Conservation (phyloP, 2,329 filamentous ascomycete genomes). For the Trichophyton mentagrophytes region DNA sequence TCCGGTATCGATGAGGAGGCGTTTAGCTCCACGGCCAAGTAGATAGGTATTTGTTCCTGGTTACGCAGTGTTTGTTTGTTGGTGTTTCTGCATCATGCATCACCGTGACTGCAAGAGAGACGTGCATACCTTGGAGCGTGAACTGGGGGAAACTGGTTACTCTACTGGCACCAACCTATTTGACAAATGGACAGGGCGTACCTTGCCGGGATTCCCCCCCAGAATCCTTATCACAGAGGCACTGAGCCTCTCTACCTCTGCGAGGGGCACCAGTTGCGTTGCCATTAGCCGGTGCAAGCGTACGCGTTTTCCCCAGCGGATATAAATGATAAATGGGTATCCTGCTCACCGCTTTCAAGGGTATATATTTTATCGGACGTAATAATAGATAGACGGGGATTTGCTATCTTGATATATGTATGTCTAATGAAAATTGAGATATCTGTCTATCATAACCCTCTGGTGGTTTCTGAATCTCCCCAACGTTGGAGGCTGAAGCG, state of each 20-base stretch:
- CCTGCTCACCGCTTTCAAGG: too few relatives aligned
- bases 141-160: slow-evolving; percentile 28
- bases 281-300: slow-evolving; percentile 37
- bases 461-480: too few relatives aligned
- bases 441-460: too few relatives aligned
- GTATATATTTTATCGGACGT: too few relatives aligned
- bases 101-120: background rate
- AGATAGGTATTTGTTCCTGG: slow-evolving; percentile 87
- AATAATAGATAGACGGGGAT: too few relatives aligned
- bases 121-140: slow-evolving; percentile 42
- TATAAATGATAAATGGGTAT: too few relatives aligned
- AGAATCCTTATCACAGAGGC: slow-evolving; percentile 69
- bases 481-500: too few relatives aligned
- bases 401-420: too few relatives aligned
- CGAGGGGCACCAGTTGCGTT: slow-evolving; percentile 49
- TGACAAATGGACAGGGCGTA: slow-evolving; percentile 22
- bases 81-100: background rate
- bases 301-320: too few relatives aligned
- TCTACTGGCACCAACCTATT: background rate
- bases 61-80: background rate
- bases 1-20: slow-evolving; percentile 82
- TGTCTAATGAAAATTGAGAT: too few relatives aligned
- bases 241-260: slow-evolving; percentile 65
- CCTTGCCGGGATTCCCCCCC: slow-evolving; percentile 81
- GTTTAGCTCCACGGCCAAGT: slow-evolving; percentile 57